Percentiles rank a stretch among this genome's conserved stretches.
phyloP scores from a whole-genome alignment of 257 asterid species.

The Ocimum tenuiflorum region DNA sequence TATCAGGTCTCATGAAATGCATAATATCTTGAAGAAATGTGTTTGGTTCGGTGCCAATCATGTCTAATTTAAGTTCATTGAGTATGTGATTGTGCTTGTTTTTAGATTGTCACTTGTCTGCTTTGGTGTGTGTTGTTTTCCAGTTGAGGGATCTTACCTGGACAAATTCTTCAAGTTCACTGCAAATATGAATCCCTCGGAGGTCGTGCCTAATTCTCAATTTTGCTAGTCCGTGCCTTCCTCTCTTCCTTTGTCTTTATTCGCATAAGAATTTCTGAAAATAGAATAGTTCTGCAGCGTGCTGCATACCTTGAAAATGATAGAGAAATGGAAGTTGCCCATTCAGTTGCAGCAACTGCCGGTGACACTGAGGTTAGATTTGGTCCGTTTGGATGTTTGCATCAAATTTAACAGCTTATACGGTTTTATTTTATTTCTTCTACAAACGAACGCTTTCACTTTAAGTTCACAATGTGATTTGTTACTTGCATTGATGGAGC shows the following conservation, averaged over 20 bases:
- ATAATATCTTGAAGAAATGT: too few relatives aligned
- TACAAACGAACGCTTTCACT: neutral
- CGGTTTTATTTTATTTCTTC: neutral
- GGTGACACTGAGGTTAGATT: constrained; percentile 90
- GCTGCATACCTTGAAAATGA: constrained; percentile 82
- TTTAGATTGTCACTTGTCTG: neutral
- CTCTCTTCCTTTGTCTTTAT: neutral
- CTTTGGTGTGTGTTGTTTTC: constrained; percentile 18
- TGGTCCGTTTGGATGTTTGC: neutral
- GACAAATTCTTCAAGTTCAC: constrained; percentile 81
- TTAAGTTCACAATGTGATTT: constrained; percentile 2
- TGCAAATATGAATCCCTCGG: constrained; percentile 59
- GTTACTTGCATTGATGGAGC: neutral
- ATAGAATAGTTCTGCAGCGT: constrained; percentile 47
- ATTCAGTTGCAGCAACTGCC: constrained; percentile 82
- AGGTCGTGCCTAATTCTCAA: constrained; percentile 37
- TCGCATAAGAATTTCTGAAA: constrained; percentile 7
- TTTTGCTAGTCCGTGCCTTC: neutral
- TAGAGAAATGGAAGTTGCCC: constrained; percentile 93
- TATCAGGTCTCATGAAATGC: neutral
- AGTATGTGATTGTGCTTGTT: neutral
- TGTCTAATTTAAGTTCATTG: constrained; percentile 2
- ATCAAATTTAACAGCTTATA: neutral
- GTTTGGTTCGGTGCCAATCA: neutral
- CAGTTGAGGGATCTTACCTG: constrained; percentile 80